Evolutionary conservation across 805 yeast genomes (phyloP).

Genomic region (Tetrapisispora iriomotensis): DNA sequence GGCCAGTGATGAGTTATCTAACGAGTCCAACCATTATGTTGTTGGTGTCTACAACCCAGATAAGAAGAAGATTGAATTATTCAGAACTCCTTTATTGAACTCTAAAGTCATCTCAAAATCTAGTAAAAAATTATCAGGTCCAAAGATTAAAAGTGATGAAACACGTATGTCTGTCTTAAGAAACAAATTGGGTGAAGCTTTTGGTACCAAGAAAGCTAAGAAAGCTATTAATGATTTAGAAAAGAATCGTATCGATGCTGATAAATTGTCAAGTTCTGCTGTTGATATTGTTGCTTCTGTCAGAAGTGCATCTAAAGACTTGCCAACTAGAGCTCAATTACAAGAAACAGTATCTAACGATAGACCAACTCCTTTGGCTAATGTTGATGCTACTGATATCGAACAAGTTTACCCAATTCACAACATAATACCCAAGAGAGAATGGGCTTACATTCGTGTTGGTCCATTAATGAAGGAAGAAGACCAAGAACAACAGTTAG

Average conservation of each 20-base stretch:
- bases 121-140: slow-evolving; percentile 48
- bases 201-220: slow-evolving; percentile 95
- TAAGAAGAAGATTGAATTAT: slow-evolving; percentile 54
- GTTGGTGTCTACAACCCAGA: slow-evolving; percentile 70
- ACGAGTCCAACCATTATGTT: slow-evolving; percentile 41
- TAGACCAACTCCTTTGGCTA: slow-evolving; percentile 75
- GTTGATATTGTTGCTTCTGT: slow-evolving; percentile 76
- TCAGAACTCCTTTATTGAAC: slow-evolving; percentile 52
- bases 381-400: slow-evolving; percentile 70
- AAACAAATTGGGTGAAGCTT: slow-evolving; percentile 84
- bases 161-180: slow-evolving; percentile 49
- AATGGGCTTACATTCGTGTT: slow-evolving; percentile 54
- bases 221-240: slow-evolving; percentile 74
- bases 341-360: slow-evolving; percentile 47
- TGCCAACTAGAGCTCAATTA: slow-evolving; percentile 66
- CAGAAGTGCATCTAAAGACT: slow-evolving; percentile 51
- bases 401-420: slow-evolving; percentile 73
- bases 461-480: slow-evolving; percentile 48
- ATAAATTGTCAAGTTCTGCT: slow-evolving; percentile 62
- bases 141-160: slow-evolving; percentile 46
- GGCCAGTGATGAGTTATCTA: slow-evolving; percentile 30
- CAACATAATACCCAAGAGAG: slow-evolving; percentile 59
- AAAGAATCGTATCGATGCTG: slow-evolving; percentile 80
- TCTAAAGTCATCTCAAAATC: slow-evolving; percentile 56
- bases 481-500: slow-evolving; percentile 41